These are phyloP conservation scores for Citrullus amarus DNA, from an alignment of 306 rosid genomes.

Conservation along the genomic window DNA sequence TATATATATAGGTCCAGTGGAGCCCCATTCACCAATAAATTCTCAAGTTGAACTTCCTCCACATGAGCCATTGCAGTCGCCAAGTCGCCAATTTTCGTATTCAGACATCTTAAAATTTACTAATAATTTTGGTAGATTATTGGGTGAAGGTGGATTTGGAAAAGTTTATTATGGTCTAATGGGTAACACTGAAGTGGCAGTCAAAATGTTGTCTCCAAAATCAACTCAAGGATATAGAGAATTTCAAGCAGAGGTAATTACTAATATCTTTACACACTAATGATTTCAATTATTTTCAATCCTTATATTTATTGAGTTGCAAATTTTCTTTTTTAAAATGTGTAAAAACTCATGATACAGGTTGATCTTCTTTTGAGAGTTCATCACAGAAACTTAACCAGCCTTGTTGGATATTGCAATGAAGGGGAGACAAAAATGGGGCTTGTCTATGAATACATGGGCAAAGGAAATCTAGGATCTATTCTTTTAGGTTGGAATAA, in stretches of 20 bases:
- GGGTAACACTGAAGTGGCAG: background rate
- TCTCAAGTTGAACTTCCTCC: background rate
- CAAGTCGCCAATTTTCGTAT: slow-evolving; percentile 2
- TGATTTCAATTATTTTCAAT: background rate
- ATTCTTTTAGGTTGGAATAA: slow-evolving; percentile 12
- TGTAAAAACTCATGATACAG: background rate
- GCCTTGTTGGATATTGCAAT: slow-evolving; percentile 16
- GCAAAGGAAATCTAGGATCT: slow-evolving; percentile 18
- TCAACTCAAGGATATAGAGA: slow-evolving; percentile 9
- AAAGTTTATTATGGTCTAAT: slow-evolving; percentile 3
- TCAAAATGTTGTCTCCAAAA: slow-evolving; percentile 7
- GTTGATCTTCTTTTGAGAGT: slow-evolving; percentile 16
- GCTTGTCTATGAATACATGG: slow-evolving; percentile 24
- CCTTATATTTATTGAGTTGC: background rate
- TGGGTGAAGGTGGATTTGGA: slow-evolving; percentile 10
- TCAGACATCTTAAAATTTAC: background rate
- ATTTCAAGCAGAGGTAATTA: background rate
- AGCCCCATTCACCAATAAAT: background rate
- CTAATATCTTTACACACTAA: no score
- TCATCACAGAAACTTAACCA: slow-evolving; percentile 27
- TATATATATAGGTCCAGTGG: background rate
- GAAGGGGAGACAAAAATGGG: slow-evolving; percentile 13
- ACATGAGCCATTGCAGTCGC: background rate
- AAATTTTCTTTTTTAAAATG: no score
- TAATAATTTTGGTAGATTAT: background rate